Conservation (phyloP, 2,329 filamentous ascomycete species). For the Exserohilum rostratum region DNA sequence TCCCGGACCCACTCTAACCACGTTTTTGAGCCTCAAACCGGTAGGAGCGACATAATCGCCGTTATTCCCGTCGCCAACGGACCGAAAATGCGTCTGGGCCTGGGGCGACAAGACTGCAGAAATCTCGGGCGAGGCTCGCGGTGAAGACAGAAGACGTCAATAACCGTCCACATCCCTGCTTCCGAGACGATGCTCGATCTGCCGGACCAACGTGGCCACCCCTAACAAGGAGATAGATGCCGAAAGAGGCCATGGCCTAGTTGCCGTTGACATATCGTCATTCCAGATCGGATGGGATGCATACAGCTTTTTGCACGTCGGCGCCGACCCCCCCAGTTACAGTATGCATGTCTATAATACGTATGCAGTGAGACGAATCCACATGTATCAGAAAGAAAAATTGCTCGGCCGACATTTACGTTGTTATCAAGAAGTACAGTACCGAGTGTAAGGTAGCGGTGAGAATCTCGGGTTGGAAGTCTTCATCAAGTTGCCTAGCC, state of each 20-base stretch:
- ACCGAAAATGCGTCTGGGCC: slow-evolving; percentile 2
- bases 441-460: background rate
- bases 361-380: background rate
- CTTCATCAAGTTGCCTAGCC: background rate
- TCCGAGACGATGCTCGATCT: slow-evolving; percentile 5
- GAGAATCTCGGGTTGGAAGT: background rate
- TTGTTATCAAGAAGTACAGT: background rate
- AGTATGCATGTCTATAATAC: background rate
- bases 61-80: slow-evolving; percentile 6
- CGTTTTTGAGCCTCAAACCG: slow-evolving; percentile 17
- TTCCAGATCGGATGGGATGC: slow-evolving; percentile 3
- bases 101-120: slow-evolving; percentile 11
- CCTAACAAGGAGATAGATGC: slow-evolving; percentile 1
- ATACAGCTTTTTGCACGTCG: slow-evolving; percentile 1
- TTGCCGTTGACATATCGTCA: slow-evolving; percentile 11
- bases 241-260: slow-evolving; percentile 1
- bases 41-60: slow-evolving; percentile 5
- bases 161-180: background rate
- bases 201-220: slow-evolving; percentile 4
- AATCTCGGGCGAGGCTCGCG: slow-evolving; percentile 13
- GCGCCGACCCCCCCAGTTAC: background rate
- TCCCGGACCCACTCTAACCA: slow-evolving; percentile 21
- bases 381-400: background rate
- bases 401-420: background rate
- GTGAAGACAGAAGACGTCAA: slow-evolving; percentile 6